Evolutionary conservation across 2,329 filamentous ascomycete species (phyloP), one percentile per base, ranked within the genome.

Genomic region (Microdochium paspali): DNA sequence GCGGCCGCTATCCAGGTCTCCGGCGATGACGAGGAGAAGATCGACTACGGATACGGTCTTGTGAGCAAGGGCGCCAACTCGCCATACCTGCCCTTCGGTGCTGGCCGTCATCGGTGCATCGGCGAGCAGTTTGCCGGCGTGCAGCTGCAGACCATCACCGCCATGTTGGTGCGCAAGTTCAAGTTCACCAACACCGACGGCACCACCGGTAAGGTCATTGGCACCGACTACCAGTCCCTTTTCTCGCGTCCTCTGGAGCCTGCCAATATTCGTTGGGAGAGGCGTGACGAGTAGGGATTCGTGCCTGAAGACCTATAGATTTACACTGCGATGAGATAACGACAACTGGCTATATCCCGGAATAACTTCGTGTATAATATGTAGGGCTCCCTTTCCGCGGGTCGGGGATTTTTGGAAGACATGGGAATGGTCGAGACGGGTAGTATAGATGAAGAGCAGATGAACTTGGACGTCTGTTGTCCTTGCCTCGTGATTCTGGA

Each of bases 121-220:
- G 91, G 91, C 54, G 91, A 97, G 74, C 89, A 95, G 61, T 97
- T 96, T 65, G 91, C 91, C 56, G 95, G 94, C 63, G 76, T 94
- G 49, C 91, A 97, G 70, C 74, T 97, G 52, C 85, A 90, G 63
- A 90, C 88, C 42, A 94, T 97, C 55, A 72, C 84, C 12, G 88
- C 84, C 45, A 82, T 82, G 49, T 70, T 90, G 54, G 85, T 95
- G 35, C 78, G 89, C 45, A 64, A 81, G 46, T 87, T 95, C 72
- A 91, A 88, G 71, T 80, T 95, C 64, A 74, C 76, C 60, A 94
- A 89, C 57, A 65, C 82, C 2, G 81, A 86, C 56, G 85, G 86
- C n/a, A 79, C 77, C 62, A 21, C 18, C 18, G 71, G 80, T 60
- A 77, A 76, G 28, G 75, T 93, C 31, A 76, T 85, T 43, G 84